phyloP scores from a whole-genome alignment of 106 monocot genomes.

The Hemerocallis citrina region DNA sequence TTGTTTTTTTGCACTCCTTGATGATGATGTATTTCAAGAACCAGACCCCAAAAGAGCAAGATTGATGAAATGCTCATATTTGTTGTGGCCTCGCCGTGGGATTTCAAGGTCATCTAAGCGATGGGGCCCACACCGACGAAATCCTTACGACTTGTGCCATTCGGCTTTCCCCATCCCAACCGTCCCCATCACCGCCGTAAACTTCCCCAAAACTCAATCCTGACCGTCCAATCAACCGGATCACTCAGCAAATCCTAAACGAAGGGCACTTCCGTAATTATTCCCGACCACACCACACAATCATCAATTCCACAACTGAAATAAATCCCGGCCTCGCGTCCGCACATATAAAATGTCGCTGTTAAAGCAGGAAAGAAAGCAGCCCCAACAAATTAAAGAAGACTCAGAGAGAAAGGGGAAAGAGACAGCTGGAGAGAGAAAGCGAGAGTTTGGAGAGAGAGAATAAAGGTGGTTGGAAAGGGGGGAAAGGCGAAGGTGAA shows the following conservation, averaged over 20 bases:
- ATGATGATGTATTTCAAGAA: too few relatives aligned
- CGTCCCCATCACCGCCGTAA: not conserved
- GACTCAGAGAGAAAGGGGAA: not conserved
- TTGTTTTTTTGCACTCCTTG: too few relatives aligned
- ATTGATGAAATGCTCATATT: too few relatives aligned
- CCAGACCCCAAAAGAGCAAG: too few relatives aligned
- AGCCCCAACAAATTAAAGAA: too few relatives aligned
- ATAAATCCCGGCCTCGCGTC: slow-evolving; percentile 2
- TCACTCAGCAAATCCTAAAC: too few relatives aligned
- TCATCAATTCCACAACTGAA: slow-evolving; percentile 9
- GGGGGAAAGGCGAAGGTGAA: not conserved
- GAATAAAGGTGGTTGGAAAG: not conserved
- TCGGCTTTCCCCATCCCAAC: not conserved
- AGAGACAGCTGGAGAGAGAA: not conserved
- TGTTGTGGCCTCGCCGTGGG: too few relatives aligned
- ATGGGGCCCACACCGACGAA: not conserved
- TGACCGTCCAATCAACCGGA: not conserved
- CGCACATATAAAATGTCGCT: not conserved
- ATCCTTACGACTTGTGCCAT: not conserved
- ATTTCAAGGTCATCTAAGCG: too few relatives aligned
- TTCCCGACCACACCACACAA: not conserved
- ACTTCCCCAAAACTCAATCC: not conserved
- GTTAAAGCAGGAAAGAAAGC: not conserved
- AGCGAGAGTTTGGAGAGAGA: not conserved
- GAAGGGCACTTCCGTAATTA: not conserved